Conservation (phyloP, 2,329 filamentous ascomycete genomes). For the Pseudogymnoascus pannorum region DNA sequence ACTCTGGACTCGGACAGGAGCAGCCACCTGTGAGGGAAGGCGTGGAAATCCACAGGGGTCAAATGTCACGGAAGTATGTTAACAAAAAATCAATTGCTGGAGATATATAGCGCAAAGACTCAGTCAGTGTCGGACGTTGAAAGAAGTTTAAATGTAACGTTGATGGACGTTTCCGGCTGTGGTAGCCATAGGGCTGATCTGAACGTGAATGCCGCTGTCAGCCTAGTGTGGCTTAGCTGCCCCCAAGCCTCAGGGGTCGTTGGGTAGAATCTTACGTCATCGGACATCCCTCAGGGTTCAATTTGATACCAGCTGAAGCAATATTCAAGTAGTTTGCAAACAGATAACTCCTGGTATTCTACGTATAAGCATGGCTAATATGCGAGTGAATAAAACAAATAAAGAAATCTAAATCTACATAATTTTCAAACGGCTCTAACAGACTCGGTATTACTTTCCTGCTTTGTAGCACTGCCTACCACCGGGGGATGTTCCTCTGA, state of each 20-base stretch:
- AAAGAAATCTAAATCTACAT: background rate
- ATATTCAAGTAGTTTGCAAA: background rate
- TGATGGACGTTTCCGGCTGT: background rate
- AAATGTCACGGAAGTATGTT: background rate
- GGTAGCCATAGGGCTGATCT: background rate
- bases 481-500: background rate
- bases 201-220: background rate
- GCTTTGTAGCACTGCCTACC: background rate
- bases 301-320: background rate
- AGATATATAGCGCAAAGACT: background rate
- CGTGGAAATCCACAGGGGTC: background rate
- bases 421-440: background rate
- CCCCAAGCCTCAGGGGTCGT: background rate
- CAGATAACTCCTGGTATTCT: background rate
- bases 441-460: background rate
- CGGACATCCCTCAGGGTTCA: background rate
- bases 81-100: background rate
- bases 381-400: background rate
- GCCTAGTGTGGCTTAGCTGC: slow-evolving; percentile 2
- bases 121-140: background rate
- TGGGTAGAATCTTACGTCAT: background rate
- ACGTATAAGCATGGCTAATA: background rate
- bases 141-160: background rate
- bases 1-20: background rate
- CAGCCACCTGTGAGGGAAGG: background rate